phyloP scores from a whole-genome alignment of 352 stramenopile species.

The Elongisporangium undulatum region DNA sequence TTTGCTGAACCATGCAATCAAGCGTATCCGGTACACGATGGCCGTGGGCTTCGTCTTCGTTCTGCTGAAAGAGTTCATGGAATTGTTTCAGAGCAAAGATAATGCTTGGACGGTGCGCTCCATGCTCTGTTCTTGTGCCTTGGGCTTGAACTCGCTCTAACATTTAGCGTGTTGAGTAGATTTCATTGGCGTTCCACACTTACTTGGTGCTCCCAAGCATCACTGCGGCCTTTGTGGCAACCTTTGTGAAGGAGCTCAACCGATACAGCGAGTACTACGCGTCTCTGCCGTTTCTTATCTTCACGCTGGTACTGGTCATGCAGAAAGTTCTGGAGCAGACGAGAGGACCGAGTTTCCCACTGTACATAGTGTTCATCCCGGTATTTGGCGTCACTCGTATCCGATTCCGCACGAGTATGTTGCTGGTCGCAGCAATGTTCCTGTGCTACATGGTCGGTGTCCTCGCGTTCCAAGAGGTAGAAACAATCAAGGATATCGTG shows the following conservation, averaged over 20 bases:
- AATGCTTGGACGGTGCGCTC: not conserved
- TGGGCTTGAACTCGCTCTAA: not conserved
- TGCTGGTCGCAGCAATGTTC: slow-evolving; percentile 21
- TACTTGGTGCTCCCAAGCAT: slow-evolving; percentile 16
- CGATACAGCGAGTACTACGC: slow-evolving; percentile 25
- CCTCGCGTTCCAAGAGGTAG: slow-evolving; percentile 14
- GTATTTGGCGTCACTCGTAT: slow-evolving; percentile 44
- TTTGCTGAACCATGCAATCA: slow-evolving; percentile 21
- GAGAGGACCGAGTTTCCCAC: slow-evolving; percentile 25
- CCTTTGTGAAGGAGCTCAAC: slow-evolving; percentile 16
- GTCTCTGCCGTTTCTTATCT: slow-evolving; percentile 25
- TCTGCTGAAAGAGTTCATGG: slow-evolving; percentile 20
- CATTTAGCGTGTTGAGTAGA: not conserved
- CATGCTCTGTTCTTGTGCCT: not conserved
- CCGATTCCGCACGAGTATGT: slow-evolving; percentile 28
- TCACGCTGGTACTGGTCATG: slow-evolving; percentile 18
- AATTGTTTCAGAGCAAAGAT: slow-evolving; percentile 4
- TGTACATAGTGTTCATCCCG: slow-evolving; percentile 34
- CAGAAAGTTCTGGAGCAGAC: slow-evolving; percentile 28
- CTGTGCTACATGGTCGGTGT: slow-evolving; percentile 19
- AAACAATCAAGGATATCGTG: slow-evolving; percentile 25
- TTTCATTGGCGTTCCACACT: slow-evolving; percentile 15
- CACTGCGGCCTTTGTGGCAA: slow-evolving; percentile 10
- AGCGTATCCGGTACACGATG: slow-evolving; percentile 30
- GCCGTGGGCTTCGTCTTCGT: slow-evolving; percentile 23